Percentiles rank a stretch among this genome's conserved stretches.
These are phyloP conservation scores for Spathaspora girioi DNA, from an alignment of 805 yeast species.

Conservation along the genomic window DNA sequence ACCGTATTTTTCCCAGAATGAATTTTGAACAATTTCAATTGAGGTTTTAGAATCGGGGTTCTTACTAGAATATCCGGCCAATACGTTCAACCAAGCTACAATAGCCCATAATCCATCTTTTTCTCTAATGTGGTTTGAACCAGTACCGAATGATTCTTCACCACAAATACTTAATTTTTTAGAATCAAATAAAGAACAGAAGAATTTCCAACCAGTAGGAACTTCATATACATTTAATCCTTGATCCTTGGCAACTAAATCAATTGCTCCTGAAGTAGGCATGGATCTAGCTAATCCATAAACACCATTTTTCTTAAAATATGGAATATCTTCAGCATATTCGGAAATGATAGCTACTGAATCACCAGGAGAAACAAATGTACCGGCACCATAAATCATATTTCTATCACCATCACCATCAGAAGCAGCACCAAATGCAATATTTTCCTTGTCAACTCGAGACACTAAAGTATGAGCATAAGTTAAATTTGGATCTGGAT, in stretches of 20 bases:
- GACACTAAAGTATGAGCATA: slow-evolving; percentile 87
- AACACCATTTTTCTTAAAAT: slow-evolving; percentile 79
- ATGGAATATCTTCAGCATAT: slow-evolving; percentile 86
- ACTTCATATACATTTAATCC: slow-evolving; percentile 83
- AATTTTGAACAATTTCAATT: slow-evolving; percentile 73
- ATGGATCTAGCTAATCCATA: slow-evolving; percentile 93
- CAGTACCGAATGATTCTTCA: slow-evolving; percentile 97
- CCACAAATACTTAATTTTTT: slow-evolving; percentile 94
- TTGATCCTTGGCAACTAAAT: slow-evolving; percentile 78
- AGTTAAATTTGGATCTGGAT: slow-evolving; percentile 96
- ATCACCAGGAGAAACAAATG: slow-evolving; percentile 98
- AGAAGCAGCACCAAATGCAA: slow-evolving; percentile 97
- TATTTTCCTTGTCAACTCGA: slow-evolving; percentile 74
- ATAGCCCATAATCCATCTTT: slow-evolving; percentile 98
- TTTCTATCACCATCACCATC: slow-evolving; percentile 98
- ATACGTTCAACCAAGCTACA: slow-evolving; percentile 92
- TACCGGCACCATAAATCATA: slow-evolving; percentile 93
- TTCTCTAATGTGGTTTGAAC: slow-evolving; percentile 95
- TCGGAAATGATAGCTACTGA: slow-evolving; percentile 97
- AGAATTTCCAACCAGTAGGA: slow-evolving; percentile 99
- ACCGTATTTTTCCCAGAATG: slow-evolving; percentile 90
- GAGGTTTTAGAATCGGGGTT: slow-evolving; percentile 54
- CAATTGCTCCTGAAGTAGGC: slow-evolving; percentile 96
- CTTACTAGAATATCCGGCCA: slow-evolving; percentile 70
- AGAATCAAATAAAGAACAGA: slow-evolving; percentile 93